Base-by-base conservation (phyloP, 2,329 filamentous ascomycete species). In the Fusarium sacchari region DNA sequence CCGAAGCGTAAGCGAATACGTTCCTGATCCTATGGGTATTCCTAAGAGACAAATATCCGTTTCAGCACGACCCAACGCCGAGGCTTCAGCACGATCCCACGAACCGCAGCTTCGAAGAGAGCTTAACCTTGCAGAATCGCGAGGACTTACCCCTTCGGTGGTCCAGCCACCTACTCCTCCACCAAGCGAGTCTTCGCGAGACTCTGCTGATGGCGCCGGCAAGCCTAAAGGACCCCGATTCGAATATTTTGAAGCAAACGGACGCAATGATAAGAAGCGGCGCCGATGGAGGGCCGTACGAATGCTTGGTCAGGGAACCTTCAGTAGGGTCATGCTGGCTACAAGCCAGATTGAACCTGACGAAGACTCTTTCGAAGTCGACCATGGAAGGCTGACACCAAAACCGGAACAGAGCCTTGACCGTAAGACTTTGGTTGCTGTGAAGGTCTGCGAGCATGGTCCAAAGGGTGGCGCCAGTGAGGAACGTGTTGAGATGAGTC, bases 361-460 rank as follows among this genome's bases (percentile, higher is more conserved):
- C 1, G 86, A 87, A 42, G 84, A 86, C 34, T 83, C 85, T 65
- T 80, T 72, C 60, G 72, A 80, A 77, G 65, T 78, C 76, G 77
- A 82, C 73, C 72, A 80, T 76, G 79, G 83, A 79, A 64, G 69
- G 28, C 60, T 75, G 24, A 76, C 77, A 73, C 61, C 80, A 60
- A 68, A 73, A 69, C 55, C 82, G 2, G 79, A 82, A 37, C 76
- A 79, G 46, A 76, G 77, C 10, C 76, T 82, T n/a, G 78, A 93
- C 71, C 90, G 91, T n/a, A 93, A 92, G 78, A 94, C 93, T 59
- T 86, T 99, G 20, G 96, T 98, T 7, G 96, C 96, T 4, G 91
- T 99, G 79, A 99, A 99, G 82, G 91, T 99, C 49, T 96, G 97
- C 80, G 94, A 98, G 81, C 95, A 97, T 82, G 96, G 96, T 7